Base-by-base conservation (phyloP, 2,329 filamentous ascomycete species). In the Lachnum nothofagi region DNA sequence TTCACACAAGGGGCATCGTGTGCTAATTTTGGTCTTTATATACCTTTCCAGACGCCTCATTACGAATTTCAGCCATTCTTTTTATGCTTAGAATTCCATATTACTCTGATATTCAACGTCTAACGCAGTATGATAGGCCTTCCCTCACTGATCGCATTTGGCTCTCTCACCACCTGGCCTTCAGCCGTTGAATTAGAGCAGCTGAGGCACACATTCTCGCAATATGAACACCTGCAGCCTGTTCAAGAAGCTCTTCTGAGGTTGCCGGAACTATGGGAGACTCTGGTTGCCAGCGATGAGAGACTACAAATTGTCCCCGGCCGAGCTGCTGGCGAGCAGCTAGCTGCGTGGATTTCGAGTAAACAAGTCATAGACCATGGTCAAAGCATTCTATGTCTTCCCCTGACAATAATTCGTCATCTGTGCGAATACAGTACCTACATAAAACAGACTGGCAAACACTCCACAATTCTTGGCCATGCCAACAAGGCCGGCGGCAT, bases 401-500 rank as follows among this genome's bases (percentile, higher is more conserved):
- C 29, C 29, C 29, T 33, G 29, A 14, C 29, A 33, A 33, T 33
- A 33, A 10, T 33, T 33, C 29, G 9, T 33, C 29, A 33, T 5
- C 29, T 33, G 5, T 33, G 29, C 29, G 29, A 33, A 33, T 33
- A 33, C 29, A 33, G 29, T 33, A 33, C 7, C 29, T 33, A 33
- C 29, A 33, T 33, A 33, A 33, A 33, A 3, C 29, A 33, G 9
- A 33, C 9, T 4, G 29, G 29, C 29, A 14, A 33, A 33, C 29
- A 33, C 12, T 33, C 29, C 5, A 14, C 29, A 33, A 33, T 33
- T 33, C 4, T 33, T 4, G 29, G 16, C 29, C 29, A 33, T 33
- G 29, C 29, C 29, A 33, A 33, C 29, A 33, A 33, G 29, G 29
- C 29, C 29, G 43, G 44, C 20, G 44, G 35, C 14, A 23, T 47